Evolutionary conservation across 768 basidiomycete species (phyloP).

Genomic region (Filobasidium wieringae): DNA sequence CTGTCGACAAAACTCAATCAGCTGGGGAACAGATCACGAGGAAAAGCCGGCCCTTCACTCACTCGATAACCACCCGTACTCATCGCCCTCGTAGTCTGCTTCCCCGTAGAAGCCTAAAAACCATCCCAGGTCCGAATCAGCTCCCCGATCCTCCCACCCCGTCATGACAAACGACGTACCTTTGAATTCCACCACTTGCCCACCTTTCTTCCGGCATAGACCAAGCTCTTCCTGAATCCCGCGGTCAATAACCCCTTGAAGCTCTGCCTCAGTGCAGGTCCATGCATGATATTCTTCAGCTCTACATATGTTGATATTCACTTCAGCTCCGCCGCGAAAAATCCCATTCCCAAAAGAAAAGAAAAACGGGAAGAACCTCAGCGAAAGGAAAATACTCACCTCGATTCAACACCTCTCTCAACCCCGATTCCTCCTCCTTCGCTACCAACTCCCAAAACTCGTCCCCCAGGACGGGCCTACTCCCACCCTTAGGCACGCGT

Average conservation of each 20-base stretch:
- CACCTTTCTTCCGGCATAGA: slow-evolving; percentile 65
- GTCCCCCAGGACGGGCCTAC: slow-evolving; percentile 54
- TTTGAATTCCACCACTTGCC: slow-evolving; percentile 61
- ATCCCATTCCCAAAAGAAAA: too few relatives aligned
- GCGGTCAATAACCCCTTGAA: slow-evolving; percentile 76
- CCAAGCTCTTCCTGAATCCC: slow-evolving; percentile 63
- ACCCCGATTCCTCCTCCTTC: slow-evolving; percentile 45
- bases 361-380: not conserved
- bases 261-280: slow-evolving; percentile 71
- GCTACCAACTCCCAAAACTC: slow-evolving; percentile 66
- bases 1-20: not conserved
- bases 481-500: slow-evolving; percentile 11
- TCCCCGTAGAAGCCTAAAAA: not conserved
- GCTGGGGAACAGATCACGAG: too few relatives aligned
- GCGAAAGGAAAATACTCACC: slow-evolving; percentile 16
- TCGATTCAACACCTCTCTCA: slow-evolving; percentile 46
- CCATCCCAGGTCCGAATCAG: too few relatives aligned
- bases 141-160: not conserved
- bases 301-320: not conserved
- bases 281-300: slow-evolving; percentile 52
- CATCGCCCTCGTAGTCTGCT: not conserved
- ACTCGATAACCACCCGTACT: not conserved
- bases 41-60: not conserved
- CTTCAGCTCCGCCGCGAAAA: not conserved
- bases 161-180: not conserved